Evolutionary conservation across 169 alveolate genomes (phyloP).

Genomic region (Cardiosporidium cionae): DNA sequence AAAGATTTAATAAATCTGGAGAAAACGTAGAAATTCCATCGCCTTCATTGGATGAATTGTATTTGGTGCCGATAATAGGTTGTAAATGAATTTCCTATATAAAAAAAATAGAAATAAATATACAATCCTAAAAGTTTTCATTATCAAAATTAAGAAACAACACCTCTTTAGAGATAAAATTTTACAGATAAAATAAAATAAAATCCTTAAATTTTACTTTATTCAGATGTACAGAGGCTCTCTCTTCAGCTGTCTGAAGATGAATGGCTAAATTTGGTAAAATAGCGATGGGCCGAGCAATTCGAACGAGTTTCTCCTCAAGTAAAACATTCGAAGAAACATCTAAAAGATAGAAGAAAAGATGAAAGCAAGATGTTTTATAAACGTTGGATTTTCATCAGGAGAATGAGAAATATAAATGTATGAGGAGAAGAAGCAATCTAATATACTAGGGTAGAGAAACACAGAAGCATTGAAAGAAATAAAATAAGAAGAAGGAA

Average conservation of each 20-base stretch:
- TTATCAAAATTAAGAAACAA: no score
- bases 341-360: not conserved
- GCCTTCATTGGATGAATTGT: not conserved
- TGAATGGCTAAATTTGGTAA: conserved; percentile 89
- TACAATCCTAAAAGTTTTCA: not conserved
- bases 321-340: not conserved
- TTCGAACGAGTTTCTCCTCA: conserved; percentile 44
- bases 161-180: no score
- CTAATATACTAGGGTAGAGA: not conserved
- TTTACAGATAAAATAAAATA: not conserved
- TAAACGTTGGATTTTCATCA: not conserved
- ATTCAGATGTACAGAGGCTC: conserved; percentile 56
- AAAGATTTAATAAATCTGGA: not conserved
- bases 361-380: no score
- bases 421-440: not conserved
- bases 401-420: not conserved
- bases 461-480: not conserved
- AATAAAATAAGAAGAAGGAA: not conserved
- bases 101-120: not conserved
- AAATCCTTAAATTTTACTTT: conserved; percentile 1
- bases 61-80: not conserved
- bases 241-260: conserved; percentile 70
- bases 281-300: conserved; percentile 70
- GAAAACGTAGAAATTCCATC: not conserved
- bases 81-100: not conserved